Base-by-base conservation (phyloP, 2,329 filamentous ascomycete species). In the Madurella mycetomatis region DNA sequence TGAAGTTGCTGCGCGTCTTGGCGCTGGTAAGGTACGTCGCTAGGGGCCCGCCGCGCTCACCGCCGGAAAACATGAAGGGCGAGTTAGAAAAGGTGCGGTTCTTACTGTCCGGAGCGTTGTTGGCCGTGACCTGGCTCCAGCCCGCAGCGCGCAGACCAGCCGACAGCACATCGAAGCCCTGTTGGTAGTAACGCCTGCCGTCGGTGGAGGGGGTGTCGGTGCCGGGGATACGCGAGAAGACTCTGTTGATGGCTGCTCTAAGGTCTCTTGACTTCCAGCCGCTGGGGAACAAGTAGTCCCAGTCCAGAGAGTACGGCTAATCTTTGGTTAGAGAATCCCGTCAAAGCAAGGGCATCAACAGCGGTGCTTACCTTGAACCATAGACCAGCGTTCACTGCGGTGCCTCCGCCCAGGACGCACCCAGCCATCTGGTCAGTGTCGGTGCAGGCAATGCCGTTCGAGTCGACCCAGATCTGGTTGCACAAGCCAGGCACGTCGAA, bases 381-480 rank as follows among this genome's bases (percentile, higher is more conserved):
- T n/a, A 86, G 72, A 25, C 81, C 82, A 55, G 83, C 79, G 58
- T 86, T 86, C 60, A 85, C 73, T 34, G 80, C 80, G 45, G 80
- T 77, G 25, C 81, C 80, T 54, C 83, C 83, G 51, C 83, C 83
- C 13, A 86, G 76, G 44, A 86, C 75, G 60, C 83, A 86, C 9
- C 83, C 84, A 34, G 83, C 82, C 82, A 86, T 86, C 65, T 84
- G 80, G 62, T 84, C 82, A 41, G 80, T 82, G 65, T 86, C 84
- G 1, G 76, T 76, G 68, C 84, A 87, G 46, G 81, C 79, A 63
- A 85, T 81, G 31, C 80, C 81, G 9, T 72, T 73, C 17, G 79
- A 81, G 63, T 84, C 76, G 9, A 73, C 70, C 81, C 82, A 85
- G 62, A 86, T 85, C 70, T 85, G 73, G 64, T 86, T 86, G 70